Evolutionary conservation across 1,284 basidiomycete genomes (phyloP).

Genomic region (Puccinia hordei): DNA sequence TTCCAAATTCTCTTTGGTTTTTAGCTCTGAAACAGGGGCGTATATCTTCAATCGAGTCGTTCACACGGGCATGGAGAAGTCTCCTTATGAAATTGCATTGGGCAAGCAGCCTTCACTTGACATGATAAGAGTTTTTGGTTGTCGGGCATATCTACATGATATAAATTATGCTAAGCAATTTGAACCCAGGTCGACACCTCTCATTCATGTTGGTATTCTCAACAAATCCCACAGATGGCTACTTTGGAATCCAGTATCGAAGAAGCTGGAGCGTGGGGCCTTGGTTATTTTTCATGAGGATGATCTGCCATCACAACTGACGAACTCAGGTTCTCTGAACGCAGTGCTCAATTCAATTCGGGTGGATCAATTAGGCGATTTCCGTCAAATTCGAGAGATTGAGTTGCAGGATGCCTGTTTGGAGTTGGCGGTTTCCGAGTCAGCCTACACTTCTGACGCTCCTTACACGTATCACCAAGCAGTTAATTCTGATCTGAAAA

Average conservation of each 20-base stretch:
- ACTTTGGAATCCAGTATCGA: background rate
- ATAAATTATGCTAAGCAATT: background rate
- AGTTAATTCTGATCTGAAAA: too few species aligned
- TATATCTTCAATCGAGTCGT: slow-evolving; percentile 11
- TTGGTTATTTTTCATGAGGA: slow-evolving; percentile 13
- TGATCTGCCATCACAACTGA: too few species aligned
- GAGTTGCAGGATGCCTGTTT: background rate
- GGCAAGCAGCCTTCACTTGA: background rate
- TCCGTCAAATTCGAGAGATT: background rate
- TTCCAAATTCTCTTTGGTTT: background rate
- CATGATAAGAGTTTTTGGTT: slow-evolving; percentile 19
- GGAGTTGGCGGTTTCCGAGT: too few species aligned
- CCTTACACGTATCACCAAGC: too few species aligned
- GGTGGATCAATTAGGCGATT: background rate
- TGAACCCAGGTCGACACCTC: background rate
- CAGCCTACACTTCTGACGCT: too few species aligned
- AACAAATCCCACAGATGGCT: slow-evolving; percentile 4
- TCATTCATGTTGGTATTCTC: background rate
- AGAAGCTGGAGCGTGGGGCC: background rate
- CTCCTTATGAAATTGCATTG: too few species aligned
- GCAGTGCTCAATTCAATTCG: background rate
- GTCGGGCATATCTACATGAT: too few species aligned
- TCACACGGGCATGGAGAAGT: background rate
- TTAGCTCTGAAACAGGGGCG: background rate
- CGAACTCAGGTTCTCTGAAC: background rate